These are phyloP conservation scores for Cryptococcus maquisensis DNA, from an alignment of 1,284 basidiomycete species.

Conservation along the genomic window DNA sequence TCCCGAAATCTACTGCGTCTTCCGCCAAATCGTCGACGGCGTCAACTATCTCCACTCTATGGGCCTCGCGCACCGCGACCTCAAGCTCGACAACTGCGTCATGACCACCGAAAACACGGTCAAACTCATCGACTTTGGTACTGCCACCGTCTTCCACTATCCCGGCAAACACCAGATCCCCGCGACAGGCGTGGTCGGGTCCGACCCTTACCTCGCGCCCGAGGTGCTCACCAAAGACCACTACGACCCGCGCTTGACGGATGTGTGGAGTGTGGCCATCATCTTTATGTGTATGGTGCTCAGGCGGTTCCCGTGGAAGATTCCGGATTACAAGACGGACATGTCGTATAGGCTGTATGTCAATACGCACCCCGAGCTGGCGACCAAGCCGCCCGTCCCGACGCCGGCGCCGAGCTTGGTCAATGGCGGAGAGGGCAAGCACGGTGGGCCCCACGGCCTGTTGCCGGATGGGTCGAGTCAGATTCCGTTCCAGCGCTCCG, in stretches of 20 bases:
- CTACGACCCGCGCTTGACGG: constrained; percentile 95
- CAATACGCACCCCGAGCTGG: constrained; percentile 83
- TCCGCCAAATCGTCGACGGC: constrained; percentile 96
- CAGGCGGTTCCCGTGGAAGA: constrained; percentile 98
- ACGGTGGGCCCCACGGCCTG: constrained; percentile 30
- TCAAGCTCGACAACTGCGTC: constrained; percentile 99
- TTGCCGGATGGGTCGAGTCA: constrained; percentile 37
- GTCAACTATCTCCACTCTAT: constrained; percentile 97
- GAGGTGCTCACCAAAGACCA: constrained; percentile 77
- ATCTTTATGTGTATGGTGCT: constrained; percentile 99
- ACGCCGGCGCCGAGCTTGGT: constrained; percentile 39
- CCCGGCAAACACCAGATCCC: constrained; percentile 78
- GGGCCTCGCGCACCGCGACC: constrained; percentile 94
- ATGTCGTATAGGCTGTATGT: constrained; percentile 88
- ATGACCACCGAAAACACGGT: constrained; percentile 92
- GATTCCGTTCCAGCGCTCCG: constrained; percentile 35
- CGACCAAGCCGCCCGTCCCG: constrained; percentile 48
- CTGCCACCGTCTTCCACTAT: constrained; percentile 98
- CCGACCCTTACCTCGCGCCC: constrained; percentile 96
- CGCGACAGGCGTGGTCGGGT: constrained; percentile 90
- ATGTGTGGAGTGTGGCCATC: constrained; percentile 97
- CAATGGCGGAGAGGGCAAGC: constrained; percentile 30
- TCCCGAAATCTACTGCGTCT: constrained; percentile 98
- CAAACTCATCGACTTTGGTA: constrained; percentile 99
- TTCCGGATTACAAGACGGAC: constrained; percentile 91